A percentile compares a stretch with the other conserved stretches of the same genome.
These are phyloP conservation scores for Lojkania enalia DNA, from an alignment of 2,329 filamentous ascomycete species.

Conservation along the genomic window DNA sequence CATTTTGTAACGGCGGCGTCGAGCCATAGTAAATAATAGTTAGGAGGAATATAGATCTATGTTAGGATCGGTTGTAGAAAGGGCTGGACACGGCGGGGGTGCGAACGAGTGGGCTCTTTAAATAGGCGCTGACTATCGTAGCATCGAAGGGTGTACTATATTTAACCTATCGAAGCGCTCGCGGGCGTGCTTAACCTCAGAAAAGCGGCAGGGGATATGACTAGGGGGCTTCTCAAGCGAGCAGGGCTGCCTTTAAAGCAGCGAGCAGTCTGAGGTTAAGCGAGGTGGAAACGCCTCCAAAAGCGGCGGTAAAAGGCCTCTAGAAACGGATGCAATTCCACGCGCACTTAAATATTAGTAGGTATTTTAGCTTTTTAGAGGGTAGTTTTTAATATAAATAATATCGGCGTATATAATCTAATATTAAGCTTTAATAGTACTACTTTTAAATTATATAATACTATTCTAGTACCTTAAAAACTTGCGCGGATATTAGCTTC, in stretches of 20 bases:
- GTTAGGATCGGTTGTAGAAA: neutral
- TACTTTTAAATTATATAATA: too few species aligned
- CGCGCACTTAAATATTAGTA: too few species aligned
- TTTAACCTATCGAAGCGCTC: neutral
- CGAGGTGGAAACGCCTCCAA: too few species aligned
- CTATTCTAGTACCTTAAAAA: too few species aligned
- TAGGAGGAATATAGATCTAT: neutral
- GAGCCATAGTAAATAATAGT: constrained; percentile 1
- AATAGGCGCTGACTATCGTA: neutral
- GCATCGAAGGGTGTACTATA: constrained; percentile 1
- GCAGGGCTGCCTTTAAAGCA: constrained; percentile 3
- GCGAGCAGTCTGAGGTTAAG: neutral
- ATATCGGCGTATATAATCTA: too few species aligned
- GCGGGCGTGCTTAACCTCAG: neutral
- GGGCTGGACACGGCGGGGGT: neutral
- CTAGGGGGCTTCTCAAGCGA: neutral
- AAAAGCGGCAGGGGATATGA: neutral
- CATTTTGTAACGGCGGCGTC: neutral
- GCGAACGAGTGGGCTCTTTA: neutral
- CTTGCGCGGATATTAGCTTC: too few species aligned
- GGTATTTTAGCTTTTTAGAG: too few species aligned
- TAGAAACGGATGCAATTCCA: too few species aligned
- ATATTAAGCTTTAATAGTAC: too few species aligned
- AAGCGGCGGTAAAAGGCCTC: too few species aligned
- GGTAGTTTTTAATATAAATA: too few species aligned